Evolutionary conservation across 2,329 filamentous ascomycete genomes (phyloP), one percentile per base, ranked within the genome.

Genomic region (Xylariaceae sp.): DNA sequence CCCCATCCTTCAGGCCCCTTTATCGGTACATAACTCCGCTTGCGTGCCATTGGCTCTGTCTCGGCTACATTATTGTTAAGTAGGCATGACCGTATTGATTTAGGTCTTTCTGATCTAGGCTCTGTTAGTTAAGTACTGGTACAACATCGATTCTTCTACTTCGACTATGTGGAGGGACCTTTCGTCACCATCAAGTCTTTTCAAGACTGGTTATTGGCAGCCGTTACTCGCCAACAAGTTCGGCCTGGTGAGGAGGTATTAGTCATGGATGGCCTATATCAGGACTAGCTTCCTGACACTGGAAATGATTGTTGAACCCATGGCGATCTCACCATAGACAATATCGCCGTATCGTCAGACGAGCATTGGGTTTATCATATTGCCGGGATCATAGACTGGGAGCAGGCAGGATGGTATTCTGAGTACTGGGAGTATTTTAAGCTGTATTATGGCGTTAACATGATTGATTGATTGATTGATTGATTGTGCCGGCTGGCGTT

Each of bases 161-260:
- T 42, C 37, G 47, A 23, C 37, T 50, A 50, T 43, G 36, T 50
- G 39, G 47, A 43, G 30, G 39, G 47, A 26, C 47, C 47, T 42
- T 50, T 50, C 39, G 23, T 49, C 37, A 50, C 37, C 30, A 43
- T 50, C 36, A 50, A 50, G 37, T 50, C 47, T 35, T 50, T 50
- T 43, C 47, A 50, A 36, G 36, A 50, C 27, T 50, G 47, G 47
- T 21, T 50, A 30, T 43, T 50, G 3, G 37, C 47, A 42, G 36
- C 36, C 36, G 47, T 37, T 43, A 43, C 47, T 41, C 47, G 47
- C 36, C 47, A 50, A 43, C 32, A 43, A 50, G 36, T 43, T 27
- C 47, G 47, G 39, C 47, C 47, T 36, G 39, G 47, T 43, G 47
- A 50, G 15, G 47, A 42, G 30, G 23, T 37, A 36, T 20, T 26